Evolutionary conservation across 2,329 filamentous ascomycete genomes (phyloP).

Genomic region (Hypoxylon sp.): DNA sequence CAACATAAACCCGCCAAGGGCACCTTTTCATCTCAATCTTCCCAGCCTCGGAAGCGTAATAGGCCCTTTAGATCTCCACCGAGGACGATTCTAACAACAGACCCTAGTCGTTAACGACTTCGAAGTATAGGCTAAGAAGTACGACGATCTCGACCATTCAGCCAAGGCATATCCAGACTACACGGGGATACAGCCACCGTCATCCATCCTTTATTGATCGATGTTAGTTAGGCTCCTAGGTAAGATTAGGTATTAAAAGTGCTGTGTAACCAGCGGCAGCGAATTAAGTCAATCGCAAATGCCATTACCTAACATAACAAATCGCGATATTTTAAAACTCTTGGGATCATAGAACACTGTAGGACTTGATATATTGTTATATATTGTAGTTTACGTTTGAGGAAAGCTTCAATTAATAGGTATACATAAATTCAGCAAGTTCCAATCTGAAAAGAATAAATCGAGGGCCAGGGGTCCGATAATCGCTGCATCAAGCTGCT

Average conservation of each 20-base stretch:
- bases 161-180: constrained; percentile 8
- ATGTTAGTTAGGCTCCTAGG: not conserved
- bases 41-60: not conserved
- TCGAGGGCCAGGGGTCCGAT: no score
- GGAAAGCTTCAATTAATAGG: not conserved
- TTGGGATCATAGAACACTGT: not conserved
- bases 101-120: not conserved
- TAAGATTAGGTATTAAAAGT: not conserved
- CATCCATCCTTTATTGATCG: not conserved
- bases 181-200: not conserved
- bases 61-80: not conserved
- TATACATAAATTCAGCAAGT: not conserved
- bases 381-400: not conserved
- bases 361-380: not conserved
- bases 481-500: no score
- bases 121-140: not conserved
- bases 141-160: constrained; percentile 1
- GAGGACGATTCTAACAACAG: not conserved
- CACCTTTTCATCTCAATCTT: no score
- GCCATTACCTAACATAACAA: not conserved
- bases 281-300: not conserved
- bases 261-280: not conserved
- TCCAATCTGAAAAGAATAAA: not conserved
- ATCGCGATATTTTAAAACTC: not conserved
- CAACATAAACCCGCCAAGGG: no score